A percentile compares a stretch with the other conserved stretches of the same genome.
phyloP scores from a whole-genome alignment of 169 alveolate species.

The Plasmodium coatneyi region DNA sequence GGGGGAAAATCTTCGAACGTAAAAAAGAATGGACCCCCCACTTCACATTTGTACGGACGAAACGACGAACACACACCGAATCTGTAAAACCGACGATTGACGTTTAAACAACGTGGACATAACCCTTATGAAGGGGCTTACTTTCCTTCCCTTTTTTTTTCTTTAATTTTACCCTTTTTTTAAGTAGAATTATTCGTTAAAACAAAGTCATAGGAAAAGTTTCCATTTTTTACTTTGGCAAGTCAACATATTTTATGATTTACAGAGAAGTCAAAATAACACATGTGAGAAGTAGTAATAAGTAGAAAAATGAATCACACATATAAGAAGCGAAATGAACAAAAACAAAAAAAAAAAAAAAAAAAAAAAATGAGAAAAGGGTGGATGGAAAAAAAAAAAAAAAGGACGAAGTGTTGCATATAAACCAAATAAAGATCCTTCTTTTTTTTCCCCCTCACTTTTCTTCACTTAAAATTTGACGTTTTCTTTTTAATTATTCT shows the following conservation, averaged over 20 bases:
- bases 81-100: not conserved
- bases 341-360: not conserved
- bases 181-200: not conserved
- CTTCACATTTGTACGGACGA: not conserved
- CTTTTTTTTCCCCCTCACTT: not conserved
- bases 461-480: not conserved
- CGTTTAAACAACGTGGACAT: not conserved
- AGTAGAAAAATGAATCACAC: not conserved
- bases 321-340: not conserved
- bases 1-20: not conserved
- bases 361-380: not conserved
- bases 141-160: not conserved
- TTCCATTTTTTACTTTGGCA: not conserved
- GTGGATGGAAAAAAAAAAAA: not conserved
- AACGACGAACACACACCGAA: not conserved
- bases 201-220: not conserved
- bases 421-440: not conserved
- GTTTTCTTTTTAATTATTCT: slow-evolving; percentile 1
- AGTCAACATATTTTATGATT: not conserved
- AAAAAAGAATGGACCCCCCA: not conserved
- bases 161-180: not conserved
- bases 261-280: not conserved
- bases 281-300: not conserved
- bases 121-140: not conserved
- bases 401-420: not conserved